Evolutionary conservation across 306 rosid species (phyloP), one percentile per base, ranked within the genome.

Genomic region (Argentina anserina): DNA sequence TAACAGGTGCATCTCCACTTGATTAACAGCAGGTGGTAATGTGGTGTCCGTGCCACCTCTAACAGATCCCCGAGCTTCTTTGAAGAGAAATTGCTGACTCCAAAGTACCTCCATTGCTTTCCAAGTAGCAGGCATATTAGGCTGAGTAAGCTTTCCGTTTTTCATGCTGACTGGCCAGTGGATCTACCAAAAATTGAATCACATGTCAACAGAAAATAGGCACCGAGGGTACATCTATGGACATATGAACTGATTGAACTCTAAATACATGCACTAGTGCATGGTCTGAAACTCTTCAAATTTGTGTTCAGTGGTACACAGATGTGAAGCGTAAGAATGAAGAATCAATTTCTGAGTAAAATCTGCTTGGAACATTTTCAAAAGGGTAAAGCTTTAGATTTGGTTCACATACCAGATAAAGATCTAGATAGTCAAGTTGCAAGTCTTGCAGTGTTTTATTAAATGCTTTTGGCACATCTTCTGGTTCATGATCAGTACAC

Each of bases 11-110:
- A 84, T 75, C 69, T 92, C 97, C 23, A 92, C 97, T 78, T 89
- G 97, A 80, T 87, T 87, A 61, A 88, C 97, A 62, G 96, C 96
- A 6, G 96, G 97, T 50, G 90, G 87, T 28, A 90, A 6, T 93
- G 97, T 50, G 90, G 87, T 28, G 88, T 84, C 2, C 86, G 67
- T 1, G 94, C 94, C 26, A 85, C 34, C 43, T 82, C 83, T 72
- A 92, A 28, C 20, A 89, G 55, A 72, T 85, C 90, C 31, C 83
- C 86, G 21, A 92, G 87, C 84, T 92, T 90, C 81, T 92, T 92
- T 0, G 86, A 68, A 29, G 94, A 92, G 89, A 88, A 92, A 69
- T 92, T 90, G 82, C 96, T 88, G 2, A 92, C 90, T 74, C 97
- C 96, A 29, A 1, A 87, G 79, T 33, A 90, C 92, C 52, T 88